Percentiles rank a stretch among this genome's conserved stretches.
Conservation (phyloP, 106 monocot species). For the Amphibolis antarctica region DNA sequence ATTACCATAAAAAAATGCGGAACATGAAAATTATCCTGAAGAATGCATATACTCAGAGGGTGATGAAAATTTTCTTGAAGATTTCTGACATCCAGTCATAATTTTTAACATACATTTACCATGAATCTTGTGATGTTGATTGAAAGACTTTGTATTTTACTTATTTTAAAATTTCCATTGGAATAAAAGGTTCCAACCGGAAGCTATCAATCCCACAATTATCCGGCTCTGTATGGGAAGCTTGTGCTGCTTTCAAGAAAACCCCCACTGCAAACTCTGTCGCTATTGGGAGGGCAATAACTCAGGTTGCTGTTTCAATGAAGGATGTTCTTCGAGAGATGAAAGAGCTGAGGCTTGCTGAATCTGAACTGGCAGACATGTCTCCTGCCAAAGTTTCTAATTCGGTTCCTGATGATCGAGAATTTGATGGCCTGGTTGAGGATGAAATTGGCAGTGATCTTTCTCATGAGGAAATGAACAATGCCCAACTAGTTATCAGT, state of each 20-base stretch:
- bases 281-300: conserved; percentile 68
- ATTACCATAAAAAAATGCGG: too few species aligned
- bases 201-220: conserved; percentile 46
- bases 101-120: not conserved
- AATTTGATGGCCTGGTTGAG: conserved; percentile 13
- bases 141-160: conserved; percentile 1
- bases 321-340: conserved; percentile 82
- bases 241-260: conserved; percentile 62
- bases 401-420: not conserved
- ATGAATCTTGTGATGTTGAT: not conserved
- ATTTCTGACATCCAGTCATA: too few species aligned
- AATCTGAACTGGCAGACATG: not conserved
- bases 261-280: conserved; percentile 51
- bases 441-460: conserved; percentile 37
- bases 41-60: not conserved
- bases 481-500: conserved; percentile 33
- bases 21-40: too few species aligned
- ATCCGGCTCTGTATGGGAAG: conserved; percentile 77
- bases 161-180: conserved; percentile 19
- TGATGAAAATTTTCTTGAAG: not conserved
- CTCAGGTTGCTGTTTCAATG: conserved; percentile 62
- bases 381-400: conserved; percentile 5
- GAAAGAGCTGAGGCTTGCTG: conserved; percentile 48
- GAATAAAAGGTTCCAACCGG: conserved; percentile 13
- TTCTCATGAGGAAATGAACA: conserved; percentile 39